Percentiles rank a stretch among this genome's conserved stretches.
phyloP scores from a whole-genome alignment of 192 early-diverging fungal genomes.

The Backusella sp. region DNA sequence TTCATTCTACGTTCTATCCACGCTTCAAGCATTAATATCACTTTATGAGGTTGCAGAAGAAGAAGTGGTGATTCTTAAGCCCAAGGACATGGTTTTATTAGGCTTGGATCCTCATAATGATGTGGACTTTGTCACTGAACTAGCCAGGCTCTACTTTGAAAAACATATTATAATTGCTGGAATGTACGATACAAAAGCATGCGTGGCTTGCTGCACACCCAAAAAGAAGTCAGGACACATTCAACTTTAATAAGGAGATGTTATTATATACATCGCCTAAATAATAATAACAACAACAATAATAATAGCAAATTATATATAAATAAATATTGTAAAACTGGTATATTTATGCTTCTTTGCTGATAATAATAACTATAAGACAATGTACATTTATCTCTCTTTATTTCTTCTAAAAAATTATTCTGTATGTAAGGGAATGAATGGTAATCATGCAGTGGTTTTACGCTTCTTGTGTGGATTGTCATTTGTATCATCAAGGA shows the following conservation, averaged over 20 bases:
- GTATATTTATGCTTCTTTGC: not conserved
- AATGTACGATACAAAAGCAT: conserved; percentile 6
- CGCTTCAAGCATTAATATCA: conserved; percentile 29
- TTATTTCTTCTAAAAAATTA: not conserved
- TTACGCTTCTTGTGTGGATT: conserved; percentile 12
- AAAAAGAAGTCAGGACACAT: conserved; percentile 11
- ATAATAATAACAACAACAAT: not conserved
- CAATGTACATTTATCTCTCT: not conserved
- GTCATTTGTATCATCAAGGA: conserved; percentile 49
- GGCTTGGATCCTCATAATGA: conserved; percentile 46
- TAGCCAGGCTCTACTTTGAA: conserved; percentile 46
- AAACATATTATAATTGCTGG: conserved; percentile 32
- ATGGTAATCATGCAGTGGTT: not conserved
- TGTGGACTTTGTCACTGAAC: conserved; percentile 38
- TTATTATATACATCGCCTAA: not conserved
- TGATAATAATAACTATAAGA: not conserved
- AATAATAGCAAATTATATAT: not conserved
- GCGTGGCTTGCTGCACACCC: not conserved
- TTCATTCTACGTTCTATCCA: conserved; percentile 31
- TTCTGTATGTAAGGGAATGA: conserved; percentile 1
- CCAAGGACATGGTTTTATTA: conserved; percentile 39
- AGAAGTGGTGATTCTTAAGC: conserved; percentile 21
- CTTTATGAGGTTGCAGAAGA: conserved; percentile 28
- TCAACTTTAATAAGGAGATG: not conserved
- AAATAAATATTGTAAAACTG: not conserved